A percentile compares a stretch with the other conserved stretches of the same genome.
phyloP scores from a whole-genome alignment of 257 asterid genomes.

The Nicotiana tabacum region DNA sequence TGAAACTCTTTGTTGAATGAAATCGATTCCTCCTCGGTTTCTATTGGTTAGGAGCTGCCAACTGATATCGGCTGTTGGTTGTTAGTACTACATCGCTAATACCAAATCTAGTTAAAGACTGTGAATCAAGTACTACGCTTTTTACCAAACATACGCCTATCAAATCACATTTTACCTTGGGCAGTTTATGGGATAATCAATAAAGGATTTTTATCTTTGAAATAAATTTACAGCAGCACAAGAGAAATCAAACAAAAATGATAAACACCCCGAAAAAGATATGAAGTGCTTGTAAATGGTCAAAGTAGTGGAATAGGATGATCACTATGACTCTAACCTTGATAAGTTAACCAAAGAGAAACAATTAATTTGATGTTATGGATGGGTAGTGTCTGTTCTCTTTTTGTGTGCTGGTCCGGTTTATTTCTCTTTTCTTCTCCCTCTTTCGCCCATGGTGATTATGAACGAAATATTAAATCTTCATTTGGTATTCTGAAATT shows the following conservation, averaged over 20 bases:
- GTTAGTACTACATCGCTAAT: neutral
- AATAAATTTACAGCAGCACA: neutral
- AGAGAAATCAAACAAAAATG: neutral
- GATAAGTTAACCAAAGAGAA: neutral
- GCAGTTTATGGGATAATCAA: neutral
- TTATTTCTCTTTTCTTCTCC: constrained; percentile 1
- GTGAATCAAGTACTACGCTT: neutral
- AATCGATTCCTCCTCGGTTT: neutral
- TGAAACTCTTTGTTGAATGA: neutral
- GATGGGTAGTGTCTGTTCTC: neutral
- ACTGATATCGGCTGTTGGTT: neutral
- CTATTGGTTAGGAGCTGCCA: neutral
- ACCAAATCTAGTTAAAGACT: neutral
- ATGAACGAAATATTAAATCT: neutral
- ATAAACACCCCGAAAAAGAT: neutral
- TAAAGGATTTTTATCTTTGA: neutral
- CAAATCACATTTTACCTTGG: neutral
- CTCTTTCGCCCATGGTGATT: neutral
- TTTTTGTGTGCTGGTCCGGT: neutral
- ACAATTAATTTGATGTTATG: neutral
- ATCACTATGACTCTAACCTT: no score
- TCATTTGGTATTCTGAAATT: neutral
- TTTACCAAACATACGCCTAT: neutral
- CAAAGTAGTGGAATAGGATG: neutral
- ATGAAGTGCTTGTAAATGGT: constrained; percentile 1